These are phyloP conservation scores for Hypomontagnella monticulosa DNA, from an alignment of 495 filamentous ascomycete genomes.

Conservation along the genomic window DNA sequence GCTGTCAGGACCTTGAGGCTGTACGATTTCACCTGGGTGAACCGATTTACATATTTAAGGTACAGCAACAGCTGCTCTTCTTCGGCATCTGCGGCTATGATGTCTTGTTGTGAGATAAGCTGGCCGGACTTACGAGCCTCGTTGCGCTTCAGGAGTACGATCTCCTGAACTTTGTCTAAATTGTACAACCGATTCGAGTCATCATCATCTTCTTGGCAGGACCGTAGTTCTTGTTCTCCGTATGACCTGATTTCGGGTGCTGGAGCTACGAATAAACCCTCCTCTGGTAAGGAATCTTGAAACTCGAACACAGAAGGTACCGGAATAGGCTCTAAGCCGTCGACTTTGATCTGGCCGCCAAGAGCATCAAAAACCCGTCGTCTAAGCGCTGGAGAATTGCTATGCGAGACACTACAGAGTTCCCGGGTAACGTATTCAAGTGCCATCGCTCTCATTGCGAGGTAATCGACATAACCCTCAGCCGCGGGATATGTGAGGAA, in stretches of 20 bases:
- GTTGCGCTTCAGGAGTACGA: constrained; percentile 64
- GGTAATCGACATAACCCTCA: constrained; percentile 73
- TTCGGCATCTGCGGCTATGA: constrained; percentile 66
- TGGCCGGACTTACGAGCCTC: constrained; percentile 62
- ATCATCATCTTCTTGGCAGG: constrained; percentile 64
- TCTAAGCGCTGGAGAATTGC: constrained; percentile 77
- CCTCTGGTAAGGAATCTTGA: constrained; percentile 86
- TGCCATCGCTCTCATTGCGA: constrained; percentile 74
- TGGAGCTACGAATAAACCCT: constrained; percentile 60
- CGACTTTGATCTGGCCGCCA: constrained; percentile 73
- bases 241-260: constrained; percentile 65
- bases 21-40: constrained; percentile 64
- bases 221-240: constrained; percentile 66
- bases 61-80: constrained; percentile 64
- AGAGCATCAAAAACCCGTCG: constrained; percentile 80
- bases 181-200: constrained; percentile 64
- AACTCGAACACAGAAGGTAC: constrained; percentile 88
- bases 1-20: constrained; percentile 72
- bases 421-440: constrained; percentile 87
- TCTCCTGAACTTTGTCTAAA: constrained; percentile 69
- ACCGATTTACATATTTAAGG: constrained; percentile 71
- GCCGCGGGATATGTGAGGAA: constrained; percentile 73
- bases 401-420: constrained; percentile 76
- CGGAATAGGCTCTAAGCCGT: constrained; percentile 66
- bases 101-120: constrained; percentile 64